Evolutionary conservation across 2,329 filamentous ascomycete species (phyloP), one percentile per base, ranked within the genome.

Genomic region (Pseudogymnoascus sp.): DNA sequence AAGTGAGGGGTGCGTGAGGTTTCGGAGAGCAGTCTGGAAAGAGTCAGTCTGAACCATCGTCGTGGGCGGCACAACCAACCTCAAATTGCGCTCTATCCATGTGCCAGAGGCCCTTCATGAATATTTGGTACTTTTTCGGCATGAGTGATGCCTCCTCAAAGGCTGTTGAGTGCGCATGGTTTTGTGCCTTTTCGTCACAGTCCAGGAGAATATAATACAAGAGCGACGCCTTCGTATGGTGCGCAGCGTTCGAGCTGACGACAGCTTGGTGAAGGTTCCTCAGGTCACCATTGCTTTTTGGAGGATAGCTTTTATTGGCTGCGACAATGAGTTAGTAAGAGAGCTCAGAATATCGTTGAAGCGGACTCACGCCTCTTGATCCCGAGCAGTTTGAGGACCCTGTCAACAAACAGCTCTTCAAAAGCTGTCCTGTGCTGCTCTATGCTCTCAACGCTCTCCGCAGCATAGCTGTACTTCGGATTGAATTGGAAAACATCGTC

Each of bases 131-230:
- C 66, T 87, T 90, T 61, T 81, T 79, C 1, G 91, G 89, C 59
- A 95, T 79, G 65, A 86, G 85, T 4, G 85, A 85, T 22, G 76
- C 76, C 41, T 75, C 74, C 14, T 86, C 84, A 67, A 93, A 91
- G 1, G 71, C 64, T 18, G 80, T 78, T 1, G 85, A 78, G 6
- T 77, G 69, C n/a, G 68, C 65, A 3, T 79, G 78, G 18, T 79
- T 78, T 59, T 81, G 78, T 28, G 76, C 70, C 11, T 75, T 74
- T 38, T 77, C 74, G 68, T 87, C 83, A 70, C 88, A 83, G 72
- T 95, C 90, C 69, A 90, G 86, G 2, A 95, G 81, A 38, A 95
- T 78, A 72, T 95, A 96, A 78, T 90, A 95, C 65, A 95, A 79
- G 57, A 94, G 81, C 16, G 90, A 90, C 66, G 92, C 85, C 73